Evolutionary conservation across 1,284 basidiomycete genomes (phyloP).

Genomic region (Laetiporus sulphureus): DNA sequence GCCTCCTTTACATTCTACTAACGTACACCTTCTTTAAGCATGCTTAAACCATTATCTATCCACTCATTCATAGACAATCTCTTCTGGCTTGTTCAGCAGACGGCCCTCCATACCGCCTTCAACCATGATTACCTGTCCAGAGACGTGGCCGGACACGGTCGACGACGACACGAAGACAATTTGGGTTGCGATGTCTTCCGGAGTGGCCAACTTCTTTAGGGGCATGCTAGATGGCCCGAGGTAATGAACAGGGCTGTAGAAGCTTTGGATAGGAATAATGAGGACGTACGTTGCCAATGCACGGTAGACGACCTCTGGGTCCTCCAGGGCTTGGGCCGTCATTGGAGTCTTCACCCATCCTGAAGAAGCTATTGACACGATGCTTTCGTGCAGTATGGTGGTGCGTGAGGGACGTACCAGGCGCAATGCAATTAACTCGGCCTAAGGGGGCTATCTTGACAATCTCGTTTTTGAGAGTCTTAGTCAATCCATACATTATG

Average conservation of each 20-base stretch:
- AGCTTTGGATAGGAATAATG: no score
- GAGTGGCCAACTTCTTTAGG: constrained; percentile 61
- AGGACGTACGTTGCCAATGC: constrained; percentile 56
- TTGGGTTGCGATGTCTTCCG: constrained; percentile 61
- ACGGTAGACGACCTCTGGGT: constrained; percentile 39
- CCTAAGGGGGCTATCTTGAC: constrained; percentile 66
- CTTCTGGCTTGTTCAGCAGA: constrained; percentile 35
- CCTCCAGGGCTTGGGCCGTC: constrained; percentile 42
- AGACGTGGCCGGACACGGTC: constrained; percentile 62
- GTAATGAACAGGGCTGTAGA: background rate
- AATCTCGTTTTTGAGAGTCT: constrained; percentile 74
- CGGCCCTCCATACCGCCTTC: constrained; percentile 76
- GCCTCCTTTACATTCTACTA: no score
- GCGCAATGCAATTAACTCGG: constrained; percentile 67
- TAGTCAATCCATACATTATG: constrained; percentile 68
- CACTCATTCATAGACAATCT: no score
- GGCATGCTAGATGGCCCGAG: constrained; percentile 42
- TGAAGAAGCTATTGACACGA: no score
- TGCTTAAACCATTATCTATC: no score
- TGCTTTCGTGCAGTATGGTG: no score
- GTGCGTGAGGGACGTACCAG: no score
- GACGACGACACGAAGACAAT: constrained; percentile 57
- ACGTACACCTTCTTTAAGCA: no score
- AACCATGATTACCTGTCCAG: constrained; percentile 65
- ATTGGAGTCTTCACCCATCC: constrained; percentile 66